Percentiles rank a stretch among this genome's conserved stretches.
Evolutionary conservation across 139 green algal species (phyloP).

Genomic region (Closterium sp.): DNA sequence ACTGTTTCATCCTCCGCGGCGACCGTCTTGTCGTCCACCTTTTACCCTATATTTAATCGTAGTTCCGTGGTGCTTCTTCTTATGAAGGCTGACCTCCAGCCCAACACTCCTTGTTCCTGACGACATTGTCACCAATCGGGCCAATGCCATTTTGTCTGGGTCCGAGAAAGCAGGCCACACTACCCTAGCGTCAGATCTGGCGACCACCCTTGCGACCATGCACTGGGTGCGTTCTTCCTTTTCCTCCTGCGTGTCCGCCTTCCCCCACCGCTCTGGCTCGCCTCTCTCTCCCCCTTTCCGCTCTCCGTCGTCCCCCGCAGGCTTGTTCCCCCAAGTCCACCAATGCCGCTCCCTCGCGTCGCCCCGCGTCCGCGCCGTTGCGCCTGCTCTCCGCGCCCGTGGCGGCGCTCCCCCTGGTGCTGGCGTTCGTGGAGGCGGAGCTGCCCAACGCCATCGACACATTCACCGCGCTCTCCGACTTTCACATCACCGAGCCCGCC

Average conservation of each 20-base stretch:
- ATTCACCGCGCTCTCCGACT: conserved; percentile 6
- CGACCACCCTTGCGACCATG: background rate
- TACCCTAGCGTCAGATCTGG: background rate
- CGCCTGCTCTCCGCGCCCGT: conserved; percentile 6
- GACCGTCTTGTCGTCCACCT: background rate
- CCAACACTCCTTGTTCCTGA: too few species aligned
- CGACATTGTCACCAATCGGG: too few species aligned
- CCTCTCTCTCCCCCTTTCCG: background rate
- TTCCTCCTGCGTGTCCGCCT: background rate
- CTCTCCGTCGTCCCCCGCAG: background rate
- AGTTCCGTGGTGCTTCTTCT: too few species aligned
- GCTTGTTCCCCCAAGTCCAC: background rate
- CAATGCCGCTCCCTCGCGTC: background rate
- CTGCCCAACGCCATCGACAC: conserved; percentile 8
- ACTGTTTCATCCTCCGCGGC: too few species aligned
- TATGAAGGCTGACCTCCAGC: too few species aligned
- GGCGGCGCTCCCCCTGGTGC: background rate
- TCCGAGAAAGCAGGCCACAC: background rate
- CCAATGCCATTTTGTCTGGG: background rate
- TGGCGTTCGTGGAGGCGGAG: conserved; percentile 18
- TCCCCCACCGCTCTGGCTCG: background rate
- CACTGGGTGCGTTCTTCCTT: background rate
- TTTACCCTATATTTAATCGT: background rate
- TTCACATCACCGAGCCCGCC: conserved; percentile 7
- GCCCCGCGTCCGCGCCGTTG: background rate